These are phyloP conservation scores for Penicillium sp. DNA, from an alignment of 2,329 filamentous ascomycete species.

Conservation along the genomic window DNA sequence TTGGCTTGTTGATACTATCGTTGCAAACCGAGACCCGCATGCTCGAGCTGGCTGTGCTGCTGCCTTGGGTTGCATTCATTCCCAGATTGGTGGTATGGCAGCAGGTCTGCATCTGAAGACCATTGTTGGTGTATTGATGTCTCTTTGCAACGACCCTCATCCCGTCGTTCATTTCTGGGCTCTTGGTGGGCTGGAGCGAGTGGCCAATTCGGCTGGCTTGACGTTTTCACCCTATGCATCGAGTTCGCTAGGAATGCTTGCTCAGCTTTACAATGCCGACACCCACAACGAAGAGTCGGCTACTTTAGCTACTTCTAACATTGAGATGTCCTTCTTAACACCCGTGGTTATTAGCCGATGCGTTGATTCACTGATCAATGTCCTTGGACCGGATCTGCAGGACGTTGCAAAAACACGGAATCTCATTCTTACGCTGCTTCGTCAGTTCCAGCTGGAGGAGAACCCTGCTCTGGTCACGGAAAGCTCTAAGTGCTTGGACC, in stretches of 20 bases:
- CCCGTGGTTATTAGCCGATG: conserved; percentile 82
- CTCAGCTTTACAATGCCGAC: conserved; percentile 88
- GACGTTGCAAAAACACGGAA: conserved; percentile 91
- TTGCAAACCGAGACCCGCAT: conserved; percentile 89
- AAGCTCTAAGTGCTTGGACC: conserved; percentile 82
- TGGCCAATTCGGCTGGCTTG: conserved; percentile 88
- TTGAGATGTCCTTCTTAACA: conserved; percentile 83
- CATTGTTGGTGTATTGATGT: conserved; percentile 98
- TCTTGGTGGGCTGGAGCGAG: conserved; percentile 80
- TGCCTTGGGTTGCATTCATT: conserved; percentile 89
- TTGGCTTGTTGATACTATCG: conserved; percentile 89
- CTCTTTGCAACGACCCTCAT: conserved; percentile 91
- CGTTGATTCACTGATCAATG: conserved; percentile 94
- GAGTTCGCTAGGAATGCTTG: conserved; percentile 89
- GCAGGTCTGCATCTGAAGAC: conserved; percentile 95
- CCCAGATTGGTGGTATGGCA: conserved; percentile 95
- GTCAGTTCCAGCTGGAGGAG: conserved; percentile 78
- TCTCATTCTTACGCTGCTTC: conserved; percentile 83
- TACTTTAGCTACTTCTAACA: conserved; percentile 82
- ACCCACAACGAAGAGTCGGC: conserved; percentile 85
- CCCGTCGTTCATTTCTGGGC: conserved; percentile 97
- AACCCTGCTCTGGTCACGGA: conserved; percentile 73
- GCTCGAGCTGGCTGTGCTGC: conserved; percentile 93
- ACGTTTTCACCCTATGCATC: conserved; percentile 91
- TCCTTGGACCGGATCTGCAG: conserved; percentile 91